These are phyloP conservation scores for Rhododendron williamsianum DNA, from an alignment of 148 eudicot species.

Conservation along the genomic window DNA sequence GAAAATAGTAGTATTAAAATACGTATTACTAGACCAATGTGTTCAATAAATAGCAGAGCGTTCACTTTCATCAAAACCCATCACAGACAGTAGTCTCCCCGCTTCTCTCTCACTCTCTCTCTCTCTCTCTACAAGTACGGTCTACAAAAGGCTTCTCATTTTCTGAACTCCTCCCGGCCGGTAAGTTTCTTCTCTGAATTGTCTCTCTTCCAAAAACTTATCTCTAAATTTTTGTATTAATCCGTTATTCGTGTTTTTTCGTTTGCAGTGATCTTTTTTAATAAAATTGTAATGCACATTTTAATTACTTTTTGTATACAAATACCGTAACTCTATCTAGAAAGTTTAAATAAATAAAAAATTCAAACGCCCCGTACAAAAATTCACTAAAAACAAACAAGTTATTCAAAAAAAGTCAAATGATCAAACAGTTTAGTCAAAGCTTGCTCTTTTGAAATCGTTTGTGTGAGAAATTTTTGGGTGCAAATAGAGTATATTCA, in stretches of 20 bases:
- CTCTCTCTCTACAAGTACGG: background rate
- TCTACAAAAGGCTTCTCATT: background rate
- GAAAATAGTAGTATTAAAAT: no score
- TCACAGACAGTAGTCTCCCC: background rate
- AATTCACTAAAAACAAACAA: no score
- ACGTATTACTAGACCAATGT: background rate
- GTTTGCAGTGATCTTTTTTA: background rate
- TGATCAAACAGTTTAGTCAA: background rate
- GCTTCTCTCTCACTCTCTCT: background rate
- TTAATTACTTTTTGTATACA: no score
- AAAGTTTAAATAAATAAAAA: no score
- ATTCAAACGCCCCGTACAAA: no score
- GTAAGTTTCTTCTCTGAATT: background rate
- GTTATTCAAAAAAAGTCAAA: no score
- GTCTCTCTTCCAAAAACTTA: background rate
- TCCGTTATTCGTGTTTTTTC: no score
- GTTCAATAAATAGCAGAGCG: background rate
- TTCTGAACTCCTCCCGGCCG: background rate
- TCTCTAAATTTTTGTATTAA: background rate
- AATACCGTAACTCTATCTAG: background rate
- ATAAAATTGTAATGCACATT: no score
- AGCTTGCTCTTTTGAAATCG: background rate
- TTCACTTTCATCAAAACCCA: background rate
- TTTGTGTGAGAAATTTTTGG: no score
- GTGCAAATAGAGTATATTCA: no score